Percentiles rank a stretch among this genome's conserved stretches.
These are phyloP conservation scores for Clonostachys rhizophaga DNA, from an alignment of 2,329 filamentous ascomycete genomes.

Conservation along the genomic window DNA sequence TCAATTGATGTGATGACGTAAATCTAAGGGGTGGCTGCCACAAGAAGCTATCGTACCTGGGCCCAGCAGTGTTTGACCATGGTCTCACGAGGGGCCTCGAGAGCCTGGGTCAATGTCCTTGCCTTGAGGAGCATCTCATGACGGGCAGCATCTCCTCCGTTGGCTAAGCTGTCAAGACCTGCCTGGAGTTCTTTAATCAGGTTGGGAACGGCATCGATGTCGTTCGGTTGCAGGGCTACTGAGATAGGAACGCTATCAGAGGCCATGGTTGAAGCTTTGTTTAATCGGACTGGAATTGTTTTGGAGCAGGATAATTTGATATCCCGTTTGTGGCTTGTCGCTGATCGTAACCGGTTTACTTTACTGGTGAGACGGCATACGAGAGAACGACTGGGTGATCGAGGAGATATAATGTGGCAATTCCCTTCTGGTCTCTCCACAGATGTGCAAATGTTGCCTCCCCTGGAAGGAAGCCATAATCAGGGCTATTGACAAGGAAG, in stretches of 20 bases:
- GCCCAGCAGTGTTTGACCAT: constrained; percentile 1
- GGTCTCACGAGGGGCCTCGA: neutral
- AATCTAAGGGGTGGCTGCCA: neutral
- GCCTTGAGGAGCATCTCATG: neutral
- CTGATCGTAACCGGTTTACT: too few species aligned
- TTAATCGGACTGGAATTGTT: too few species aligned
- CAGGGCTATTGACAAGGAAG: too few species aligned
- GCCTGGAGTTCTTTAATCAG: constrained; percentile 5
- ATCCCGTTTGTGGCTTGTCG: too few species aligned
- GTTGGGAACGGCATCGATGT: constrained; percentile 5
- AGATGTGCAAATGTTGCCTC: too few species aligned
- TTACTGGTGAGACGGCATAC: too few species aligned
- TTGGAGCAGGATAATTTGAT: too few species aligned
- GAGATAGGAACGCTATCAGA: constrained; percentile 2
- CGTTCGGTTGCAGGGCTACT: constrained; percentile 7
- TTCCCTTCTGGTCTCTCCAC: too few species aligned
- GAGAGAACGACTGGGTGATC: too few species aligned
- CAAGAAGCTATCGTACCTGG: neutral
- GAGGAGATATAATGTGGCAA: too few species aligned
- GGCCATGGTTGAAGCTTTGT: too few species aligned
- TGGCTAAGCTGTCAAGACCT: neutral
- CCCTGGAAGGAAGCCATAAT: too few species aligned
- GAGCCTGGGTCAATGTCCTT: neutral
- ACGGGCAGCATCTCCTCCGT: neutral
- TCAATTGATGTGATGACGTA: neutral